Evolutionary conservation across 306 rosid species (phyloP).

Genomic region (Lupinus albus): DNA sequence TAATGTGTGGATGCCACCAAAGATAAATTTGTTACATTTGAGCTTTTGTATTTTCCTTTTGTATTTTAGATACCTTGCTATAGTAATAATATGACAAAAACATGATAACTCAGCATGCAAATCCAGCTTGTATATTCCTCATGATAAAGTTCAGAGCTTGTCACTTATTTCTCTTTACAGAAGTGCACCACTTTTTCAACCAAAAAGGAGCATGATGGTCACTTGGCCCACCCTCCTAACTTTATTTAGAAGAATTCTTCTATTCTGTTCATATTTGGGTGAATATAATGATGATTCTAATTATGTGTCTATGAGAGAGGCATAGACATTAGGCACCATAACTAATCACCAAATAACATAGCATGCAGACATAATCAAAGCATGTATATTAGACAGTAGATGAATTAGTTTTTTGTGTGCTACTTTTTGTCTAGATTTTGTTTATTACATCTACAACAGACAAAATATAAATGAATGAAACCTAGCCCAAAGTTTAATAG

Average conservation of each 20-base stretch:
- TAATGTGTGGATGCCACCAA: slow-evolving; percentile 34
- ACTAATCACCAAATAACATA: slow-evolving; percentile 15
- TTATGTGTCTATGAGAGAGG: slow-evolving; percentile 9
- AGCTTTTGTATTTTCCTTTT: slow-evolving; percentile 9
- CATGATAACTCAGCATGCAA: slow-evolving; percentile 29
- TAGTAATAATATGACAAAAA: slow-evolving; percentile 34
- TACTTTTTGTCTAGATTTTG: slow-evolving; percentile 6
- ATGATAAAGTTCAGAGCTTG: slow-evolving; percentile 23
- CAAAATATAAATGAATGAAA: not conserved
- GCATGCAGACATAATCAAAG: slow-evolving; percentile 10
- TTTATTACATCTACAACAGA: not conserved
- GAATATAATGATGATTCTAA: slow-evolving; percentile 5
- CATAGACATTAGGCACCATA: slow-evolving; percentile 2
- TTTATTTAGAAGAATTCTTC: slow-evolving; percentile 32
- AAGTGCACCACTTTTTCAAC: slow-evolving; percentile 40
- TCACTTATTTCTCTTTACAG: slow-evolving; percentile 33
- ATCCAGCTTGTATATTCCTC: slow-evolving; percentile 45
- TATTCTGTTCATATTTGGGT: not conserved
- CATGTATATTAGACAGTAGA: not conserved
- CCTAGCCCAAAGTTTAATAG: not conserved
- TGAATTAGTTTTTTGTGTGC: not conserved
- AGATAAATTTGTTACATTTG: slow-evolving; percentile 30
- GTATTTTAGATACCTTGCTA: slow-evolving; percentile 25
- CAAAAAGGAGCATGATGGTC: slow-evolving; percentile 7
- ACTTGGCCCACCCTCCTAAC: slow-evolving; percentile 27